Base-by-base conservation (phyloP, 2,329 filamentous ascomycete genomes). In the Fusarium albosuccineum region DNA sequence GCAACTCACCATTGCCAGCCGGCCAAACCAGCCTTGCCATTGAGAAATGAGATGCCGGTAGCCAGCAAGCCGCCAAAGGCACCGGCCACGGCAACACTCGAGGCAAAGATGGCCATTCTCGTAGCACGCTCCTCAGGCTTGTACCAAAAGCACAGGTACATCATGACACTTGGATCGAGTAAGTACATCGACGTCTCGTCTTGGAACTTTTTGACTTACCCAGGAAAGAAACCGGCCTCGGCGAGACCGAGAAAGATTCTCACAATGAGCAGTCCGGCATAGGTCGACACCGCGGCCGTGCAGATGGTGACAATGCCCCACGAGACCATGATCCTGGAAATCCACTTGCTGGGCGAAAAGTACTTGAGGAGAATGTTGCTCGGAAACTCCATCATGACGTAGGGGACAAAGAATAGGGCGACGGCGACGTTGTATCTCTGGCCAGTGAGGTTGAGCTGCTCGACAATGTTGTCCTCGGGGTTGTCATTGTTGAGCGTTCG, bases 101-200 rank as follows among this genome's bases (percentile, higher is more conserved):
- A 86, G 70, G 86, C 89, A 72, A 89, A 90, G 6, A 89, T 78
- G 5, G 86, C 85, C 41, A 89, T 83, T 4, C 87, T 80, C 52
- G 84, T 88, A 54, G 87, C 86, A 42, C 85, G 79, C 71, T 90
- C 87, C 48, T 85, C 82, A 11, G 85, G 79, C 60, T 85, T 87
- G 64, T 90, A 90, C 86, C 87, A 90, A 80, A 88, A 87, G 1
- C 85, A 86, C 4, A 89, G 77, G 58, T 89, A 86, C 70, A 86
- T 88, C 30, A 86, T 81, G 10, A 87, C 80, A 5, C 69, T 70
- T 11, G 4, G 13, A 7, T 0, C 8, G 2, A 3, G 33, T 70
- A 27, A 70, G 61, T 17, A 26, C 40, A 9, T 6, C 9, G 13
- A 30, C 5, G 11, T n/a, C 5, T 14, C 1, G 11, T 13, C 13